phyloP scores from a whole-genome alignment of 345 rosid genomes.

The Reutealis trisperma region DNA sequence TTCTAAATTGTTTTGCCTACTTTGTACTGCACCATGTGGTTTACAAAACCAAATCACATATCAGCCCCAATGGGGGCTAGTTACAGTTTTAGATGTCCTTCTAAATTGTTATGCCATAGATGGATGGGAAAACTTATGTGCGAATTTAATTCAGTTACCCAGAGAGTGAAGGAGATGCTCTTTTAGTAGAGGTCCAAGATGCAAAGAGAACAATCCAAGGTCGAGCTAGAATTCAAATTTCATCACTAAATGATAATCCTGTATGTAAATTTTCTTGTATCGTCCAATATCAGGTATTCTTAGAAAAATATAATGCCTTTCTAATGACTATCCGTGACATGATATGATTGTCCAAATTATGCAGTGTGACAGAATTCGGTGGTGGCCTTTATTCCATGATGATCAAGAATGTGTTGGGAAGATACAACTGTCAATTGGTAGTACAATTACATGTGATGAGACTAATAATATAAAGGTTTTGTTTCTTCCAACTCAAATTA shows the following conservation, averaged over 20 bases:
- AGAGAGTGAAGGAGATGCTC: slow-evolving; percentile 79
- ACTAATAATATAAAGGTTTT: slow-evolving; percentile 73
- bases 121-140: slow-evolving; percentile 24
- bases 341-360: slow-evolving; percentile 25
- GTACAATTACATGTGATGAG: slow-evolving; percentile 65
- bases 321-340: neutral
- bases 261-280: slow-evolving; percentile 46
- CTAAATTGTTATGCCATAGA: neutral
- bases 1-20: neutral
- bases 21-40: neutral
- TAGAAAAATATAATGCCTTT: neutral
- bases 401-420: slow-evolving; percentile 97
- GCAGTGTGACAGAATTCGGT: slow-evolving; percentile 76
- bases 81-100: slow-evolving; percentile 4
- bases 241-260: slow-evolving; percentile 67
- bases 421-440: slow-evolving; percentile 79
- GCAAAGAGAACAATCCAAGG: slow-evolving; percentile 69
- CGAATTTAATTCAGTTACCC: slow-evolving; percentile 62
- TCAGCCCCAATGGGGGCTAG: neutral
- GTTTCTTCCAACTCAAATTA: slow-evolving; percentile 13
- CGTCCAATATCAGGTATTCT: slow-evolving; percentile 14
- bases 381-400: slow-evolving; percentile 91
- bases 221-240: slow-evolving; percentile 63
- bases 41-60: slow-evolving; percentile 14
- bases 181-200: slow-evolving; percentile 80